These are phyloP conservation scores for Hordeum marinum DNA, from an alignment of 176 grass and related monocot species.

Conservation along the genomic window DNA sequence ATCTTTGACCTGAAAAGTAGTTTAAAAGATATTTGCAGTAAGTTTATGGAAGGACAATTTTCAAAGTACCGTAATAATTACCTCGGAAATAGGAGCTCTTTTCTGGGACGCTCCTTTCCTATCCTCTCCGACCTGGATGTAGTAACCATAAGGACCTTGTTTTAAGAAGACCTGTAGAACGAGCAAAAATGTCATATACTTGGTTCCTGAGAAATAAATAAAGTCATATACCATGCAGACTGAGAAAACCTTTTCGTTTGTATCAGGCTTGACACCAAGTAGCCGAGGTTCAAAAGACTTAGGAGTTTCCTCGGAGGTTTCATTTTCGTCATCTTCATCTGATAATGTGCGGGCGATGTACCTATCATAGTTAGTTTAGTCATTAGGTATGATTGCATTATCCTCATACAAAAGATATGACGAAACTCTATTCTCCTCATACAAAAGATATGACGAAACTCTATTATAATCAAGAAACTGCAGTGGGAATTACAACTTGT, in stretches of 20 bases:
- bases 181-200: constrained; percentile 1
- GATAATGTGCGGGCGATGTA: constrained; percentile 66
- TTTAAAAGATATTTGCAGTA: neutral
- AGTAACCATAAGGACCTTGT: constrained; percentile 82
- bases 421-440: neutral
- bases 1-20: constrained; percentile 64
- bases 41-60: constrained; percentile 9
- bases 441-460: neutral
- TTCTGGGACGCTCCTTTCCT: constrained; percentile 56
- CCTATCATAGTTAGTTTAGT: constrained; percentile 40
- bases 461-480: constrained; percentile 16
- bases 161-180: constrained; percentile 71
- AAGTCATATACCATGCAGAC: neutral
- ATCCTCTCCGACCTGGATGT: constrained; percentile 87
- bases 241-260: constrained; percentile 53
- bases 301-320: constrained; percentile 28
- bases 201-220: constrained; percentile 6
- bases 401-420: neutral
- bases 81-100: constrained; percentile 72
- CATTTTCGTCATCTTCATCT: constrained; percentile 58
- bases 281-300: constrained; percentile 53
- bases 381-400: constrained; percentile 4
- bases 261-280: constrained; percentile 63
- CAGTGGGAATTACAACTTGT: constrained; percentile 14
- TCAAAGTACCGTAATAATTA: constrained; percentile 25